Conservation (phyloP, 2,329 filamentous ascomycete species). For the Helotiales sp. region DNA sequence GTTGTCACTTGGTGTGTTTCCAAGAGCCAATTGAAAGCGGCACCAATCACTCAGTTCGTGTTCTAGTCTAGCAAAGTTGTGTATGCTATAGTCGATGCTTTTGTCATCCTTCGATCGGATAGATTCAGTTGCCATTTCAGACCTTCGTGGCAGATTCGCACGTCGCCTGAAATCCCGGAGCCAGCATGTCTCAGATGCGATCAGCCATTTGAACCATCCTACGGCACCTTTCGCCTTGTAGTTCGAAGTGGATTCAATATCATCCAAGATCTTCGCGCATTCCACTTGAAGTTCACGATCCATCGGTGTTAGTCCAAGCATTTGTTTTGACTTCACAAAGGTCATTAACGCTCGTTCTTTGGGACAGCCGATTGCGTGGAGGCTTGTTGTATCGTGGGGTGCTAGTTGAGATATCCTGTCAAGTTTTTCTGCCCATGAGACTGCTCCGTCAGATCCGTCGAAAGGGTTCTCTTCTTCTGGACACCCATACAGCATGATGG, state of each 20-base stretch:
- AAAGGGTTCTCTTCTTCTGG: slow-evolving; percentile 4
- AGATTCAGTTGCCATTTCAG: slow-evolving; percentile 51
- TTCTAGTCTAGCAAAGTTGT: slow-evolving; percentile 55
- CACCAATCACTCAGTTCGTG: slow-evolving; percentile 55
- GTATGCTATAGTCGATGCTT: slow-evolving; percentile 59
- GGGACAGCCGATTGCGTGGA: slow-evolving; percentile 20
- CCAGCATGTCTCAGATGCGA: slow-evolving; percentile 53
- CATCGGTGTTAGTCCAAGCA: slow-evolving; percentile 57
- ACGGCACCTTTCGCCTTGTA: slow-evolving; percentile 36
- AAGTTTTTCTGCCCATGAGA: slow-evolving; percentile 17
- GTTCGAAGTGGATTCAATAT: slow-evolving; percentile 48
- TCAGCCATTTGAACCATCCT: slow-evolving; percentile 56
- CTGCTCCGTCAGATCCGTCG: background rate
- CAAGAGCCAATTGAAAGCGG: slow-evolving; percentile 43
- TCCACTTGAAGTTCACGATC: slow-evolving; percentile 61
- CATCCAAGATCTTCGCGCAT: slow-evolving; percentile 56
- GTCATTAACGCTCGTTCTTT: slow-evolving; percentile 26
- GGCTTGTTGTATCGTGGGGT: slow-evolving; percentile 11
- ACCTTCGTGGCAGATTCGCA: slow-evolving; percentile 56
- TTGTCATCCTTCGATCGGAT: slow-evolving; percentile 53
- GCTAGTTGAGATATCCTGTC: slow-evolving; percentile 10
- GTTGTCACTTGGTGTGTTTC: slow-evolving; percentile 51
- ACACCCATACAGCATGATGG: slow-evolving; percentile 50
- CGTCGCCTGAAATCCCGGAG: slow-evolving; percentile 55
- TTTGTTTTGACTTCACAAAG: slow-evolving; percentile 27